A percentile compares a stretch with the other conserved stretches of the same genome.
Evolutionary conservation across 495 filamentous ascomycete genomes (phyloP).

Genomic region (Daldinia caldariorum): DNA sequence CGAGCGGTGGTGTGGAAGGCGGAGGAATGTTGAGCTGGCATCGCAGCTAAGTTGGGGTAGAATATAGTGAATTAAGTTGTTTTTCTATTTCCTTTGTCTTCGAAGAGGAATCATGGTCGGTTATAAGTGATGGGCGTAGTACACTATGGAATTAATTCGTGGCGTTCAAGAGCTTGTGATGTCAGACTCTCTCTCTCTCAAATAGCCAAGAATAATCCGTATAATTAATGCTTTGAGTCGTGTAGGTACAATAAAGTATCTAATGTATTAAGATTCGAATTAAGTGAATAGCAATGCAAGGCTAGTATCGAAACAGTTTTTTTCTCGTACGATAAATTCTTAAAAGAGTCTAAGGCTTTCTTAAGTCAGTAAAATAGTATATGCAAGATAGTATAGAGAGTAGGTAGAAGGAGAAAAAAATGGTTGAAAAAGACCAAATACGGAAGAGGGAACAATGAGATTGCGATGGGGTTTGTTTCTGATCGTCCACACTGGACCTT

Average conservation of each 20-base stretch:
- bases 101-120: slow-evolving; percentile 37
- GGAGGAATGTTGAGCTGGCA: slow-evolving; percentile 59
- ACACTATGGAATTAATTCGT: slow-evolving; percentile 9
- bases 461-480: slow-evolving; percentile 35
- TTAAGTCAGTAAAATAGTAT: not conserved
- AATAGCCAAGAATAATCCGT: slow-evolving; percentile 16
- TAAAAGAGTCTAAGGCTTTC: not conserved
- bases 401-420: slow-evolving; percentile 17
- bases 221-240: not conserved
- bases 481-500: slow-evolving; percentile 8
- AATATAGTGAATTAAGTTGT: slow-evolving; percentile 21
- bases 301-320: slow-evolving; percentile 24
- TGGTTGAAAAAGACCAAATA: slow-evolving; percentile 19
- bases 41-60: slow-evolving; percentile 36
- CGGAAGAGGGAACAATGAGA: slow-evolving; percentile 38
- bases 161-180: slow-evolving; percentile 27
- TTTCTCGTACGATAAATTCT: slow-evolving; percentile 1
- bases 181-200: slow-evolving; percentile 18
- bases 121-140: slow-evolving; percentile 17
- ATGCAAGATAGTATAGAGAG: too few species aligned
- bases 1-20: slow-evolving; percentile 64
- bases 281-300: not conserved
- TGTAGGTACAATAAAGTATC: too few species aligned
- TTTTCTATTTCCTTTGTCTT: slow-evolving; percentile 23
- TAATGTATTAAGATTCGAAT: slow-evolving; percentile 1